phyloP scores from a whole-genome alignment of 192 early-diverging fungal species.

The Coemansia sp. region DNA sequence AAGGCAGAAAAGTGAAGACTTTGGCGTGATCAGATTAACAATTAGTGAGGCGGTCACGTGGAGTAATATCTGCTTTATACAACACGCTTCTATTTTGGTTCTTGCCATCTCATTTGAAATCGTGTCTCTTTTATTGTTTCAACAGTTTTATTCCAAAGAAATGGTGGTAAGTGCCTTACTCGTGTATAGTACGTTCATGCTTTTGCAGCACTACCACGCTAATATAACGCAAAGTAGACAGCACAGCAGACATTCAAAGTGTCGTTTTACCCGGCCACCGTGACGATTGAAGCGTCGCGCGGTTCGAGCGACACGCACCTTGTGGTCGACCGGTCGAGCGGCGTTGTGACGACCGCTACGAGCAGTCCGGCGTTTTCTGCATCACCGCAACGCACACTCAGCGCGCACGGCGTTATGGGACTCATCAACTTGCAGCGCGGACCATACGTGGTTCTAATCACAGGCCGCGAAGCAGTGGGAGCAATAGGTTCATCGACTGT shows the following conservation, averaged over 20 bases:
- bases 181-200: too few species aligned
- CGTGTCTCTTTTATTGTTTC: too few species aligned
- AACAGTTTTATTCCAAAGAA: background rate
- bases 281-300: slow-evolving; percentile 40
- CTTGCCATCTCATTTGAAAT: too few species aligned
- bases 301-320: slow-evolving; percentile 39
- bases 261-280: slow-evolving; percentile 46
- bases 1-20: background rate
- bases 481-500: slow-evolving; percentile 40
- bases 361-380: slow-evolving; percentile 29
- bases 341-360: slow-evolving; percentile 14
- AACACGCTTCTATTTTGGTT: too few species aligned
- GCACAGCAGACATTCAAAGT: slow-evolving; percentile 50
- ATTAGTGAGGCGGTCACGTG: background rate
- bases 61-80: too few species aligned
- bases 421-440: slow-evolving; percentile 46
- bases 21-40: background rate
- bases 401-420: slow-evolving; percentile 49
- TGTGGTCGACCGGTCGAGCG: slow-evolving; percentile 38
- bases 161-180: background rate
- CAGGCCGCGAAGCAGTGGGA: slow-evolving; percentile 41
- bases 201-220: background rate
- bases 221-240: slow-evolving; percentile 20
- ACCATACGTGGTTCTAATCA: slow-evolving; percentile 51
- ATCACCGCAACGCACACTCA: slow-evolving; percentile 41